Base-by-base conservation (phyloP, 1,139 yeast genomes). In the Zygoascus sp. region DNA sequence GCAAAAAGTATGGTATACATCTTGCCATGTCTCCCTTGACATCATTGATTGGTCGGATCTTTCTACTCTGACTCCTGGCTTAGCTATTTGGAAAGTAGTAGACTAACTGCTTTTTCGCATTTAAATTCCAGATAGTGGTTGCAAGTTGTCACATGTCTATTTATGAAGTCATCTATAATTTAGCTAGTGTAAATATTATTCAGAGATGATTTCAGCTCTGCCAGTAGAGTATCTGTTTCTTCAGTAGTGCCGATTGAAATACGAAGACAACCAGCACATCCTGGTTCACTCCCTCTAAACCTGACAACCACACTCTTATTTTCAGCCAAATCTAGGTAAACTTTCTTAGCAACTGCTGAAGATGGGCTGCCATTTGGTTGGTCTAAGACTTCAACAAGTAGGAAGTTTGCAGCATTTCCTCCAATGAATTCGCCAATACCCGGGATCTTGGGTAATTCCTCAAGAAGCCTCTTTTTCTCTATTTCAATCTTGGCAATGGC, bases 251-350 rank as follows among this genome's bases (percentile, higher is more conserved):
- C 98, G 36, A 92, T 72, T 0, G 97, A 84, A 22, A 90, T 77
- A 67, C 98, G 78, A 48, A 92, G 69, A 41, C 88, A 87, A 30
- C 98, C 98, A 2, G 71, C 69, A 64, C 98, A 92, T 40, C 95
- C 95, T 41, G 81, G 75, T 67, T 92, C 98, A 27, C 72, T 77
- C 32, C 98, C 98, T 69, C 98, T 78, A 63, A 79, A 92, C 64
- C 98, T 77, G 11, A 90, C 86, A 44, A 92, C 97, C 19, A 92
- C 89, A 35, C 79, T 80, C 45, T 82, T 77, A 20, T 77, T 75
- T 17, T 75, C 76, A 0, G 98, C 98, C 59, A 92, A 68, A 32
- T 67, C 70, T 50, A 74, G 73, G 65, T 92, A 92, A 9, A 89
- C 72, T 38, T 71, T 60, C 44, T 75, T 66, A 0, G 98, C 97